phyloP scores from a whole-genome alignment of 1,284 basidiomycete species.

The Sanghuangporus baumii region DNA sequence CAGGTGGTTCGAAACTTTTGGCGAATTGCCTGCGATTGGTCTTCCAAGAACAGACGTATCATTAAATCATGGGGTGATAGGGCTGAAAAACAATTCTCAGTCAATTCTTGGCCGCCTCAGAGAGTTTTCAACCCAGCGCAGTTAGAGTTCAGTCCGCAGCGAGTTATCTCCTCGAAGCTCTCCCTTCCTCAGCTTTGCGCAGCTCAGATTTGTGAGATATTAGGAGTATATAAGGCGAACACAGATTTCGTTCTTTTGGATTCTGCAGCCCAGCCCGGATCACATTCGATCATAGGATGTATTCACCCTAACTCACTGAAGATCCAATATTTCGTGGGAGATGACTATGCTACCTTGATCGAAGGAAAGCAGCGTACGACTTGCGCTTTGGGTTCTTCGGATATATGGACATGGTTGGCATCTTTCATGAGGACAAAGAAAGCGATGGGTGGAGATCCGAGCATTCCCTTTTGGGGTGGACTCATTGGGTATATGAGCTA shows the following conservation, averaged over 20 bases:
- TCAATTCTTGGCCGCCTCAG: slow-evolving; percentile 44
- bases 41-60: slow-evolving; percentile 33
- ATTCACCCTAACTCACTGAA: slow-evolving; percentile 45
- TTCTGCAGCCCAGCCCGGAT: slow-evolving; percentile 68
- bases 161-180: slow-evolving; percentile 26
- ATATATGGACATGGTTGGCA: slow-evolving; percentile 69
- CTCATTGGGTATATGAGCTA: slow-evolving; percentile 69
- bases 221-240: slow-evolving; percentile 52
- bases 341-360: slow-evolving; percentile 34
- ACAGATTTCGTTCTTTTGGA: slow-evolving; percentile 67
- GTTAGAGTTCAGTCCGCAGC: slow-evolving; percentile 22
- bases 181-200: slow-evolving; percentile 37
- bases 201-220: slow-evolving; percentile 48
- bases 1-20: slow-evolving; percentile 71
- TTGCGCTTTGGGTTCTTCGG: slow-evolving; percentile 33
- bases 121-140: slow-evolving; percentile 22
- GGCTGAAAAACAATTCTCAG: slow-evolving; percentile 23
- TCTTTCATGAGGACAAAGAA: slow-evolving; percentile 54
- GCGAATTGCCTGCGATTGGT: slow-evolving; percentile 51
- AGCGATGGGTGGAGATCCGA: slow-evolving; percentile 39
- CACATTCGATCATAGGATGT: slow-evolving; percentile 64
- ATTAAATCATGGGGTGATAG: slow-evolving; percentile 36
- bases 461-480: slow-evolving; percentile 75
- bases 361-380: slow-evolving; percentile 18
- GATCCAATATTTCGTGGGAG: slow-evolving; percentile 52